Base-by-base conservation (phyloP, 2,329 filamentous ascomycete genomes). In the Stachybotrys chartarum region DNA sequence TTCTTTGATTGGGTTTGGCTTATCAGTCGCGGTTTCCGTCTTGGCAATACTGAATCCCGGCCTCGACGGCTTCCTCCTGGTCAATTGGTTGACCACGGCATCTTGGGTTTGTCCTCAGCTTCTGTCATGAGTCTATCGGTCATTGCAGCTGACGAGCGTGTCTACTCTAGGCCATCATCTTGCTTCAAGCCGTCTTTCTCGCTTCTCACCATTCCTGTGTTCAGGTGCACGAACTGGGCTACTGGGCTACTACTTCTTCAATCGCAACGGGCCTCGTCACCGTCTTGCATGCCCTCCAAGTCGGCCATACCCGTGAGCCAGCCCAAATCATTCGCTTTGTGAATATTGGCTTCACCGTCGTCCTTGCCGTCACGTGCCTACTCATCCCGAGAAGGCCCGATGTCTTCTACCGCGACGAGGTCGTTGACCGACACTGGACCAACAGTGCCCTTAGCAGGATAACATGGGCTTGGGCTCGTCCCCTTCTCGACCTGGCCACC, bases 321-420 rank as follows among this genome's bases (percentile, higher is more conserved):
- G 66, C 70, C 1, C 70, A 85, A 14, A 76, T 67, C 49, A 64
- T 73, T 30, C 70, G 82, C 39, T 65, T 76, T 1, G 68, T 72
- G 3, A 80, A 84, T 55, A 64, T 83, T 18, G 68, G 66, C 8
- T 65, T 74, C 11, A 67, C 73, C 14, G 32, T 82, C n/a, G 63
- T 70, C n/a, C 69, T 83, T 17, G 69, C 72, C 14, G 59, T 80
- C 49, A 70, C 75, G 16, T 79, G 78, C 59, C 58, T 86, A 12
- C 75, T 78, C 1, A 72, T 91, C 14, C 86, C 86, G 5, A 79
- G 88, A 48, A 78, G 88, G 11, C 88, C 88, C 4, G 76, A 85
- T 54, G 83, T 91, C 17, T 89, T 78, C 63, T 74, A 78, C 62
- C 59, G 84, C 45, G 83, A 76, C 30, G 73, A 77, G 50, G 66